Evolutionary conservation across 1,284 basidiomycete species (phyloP).

Genomic region (Baeospora myosura): DNA sequence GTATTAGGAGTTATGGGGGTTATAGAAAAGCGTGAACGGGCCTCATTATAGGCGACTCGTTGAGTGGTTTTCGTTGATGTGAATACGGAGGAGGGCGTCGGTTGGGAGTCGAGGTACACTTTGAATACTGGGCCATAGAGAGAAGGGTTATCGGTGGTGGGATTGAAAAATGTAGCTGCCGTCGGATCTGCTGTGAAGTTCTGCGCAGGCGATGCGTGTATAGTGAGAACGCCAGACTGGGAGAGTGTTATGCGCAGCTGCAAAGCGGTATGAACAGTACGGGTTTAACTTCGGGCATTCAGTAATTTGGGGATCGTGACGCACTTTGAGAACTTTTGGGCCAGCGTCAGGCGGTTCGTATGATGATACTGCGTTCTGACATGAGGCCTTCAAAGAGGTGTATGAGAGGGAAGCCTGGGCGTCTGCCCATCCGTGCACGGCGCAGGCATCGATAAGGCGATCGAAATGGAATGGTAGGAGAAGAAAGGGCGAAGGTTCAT

Average conservation of each 20-base stretch:
- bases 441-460: slow-evolving; percentile 44
- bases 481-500: slow-evolving; percentile 45
- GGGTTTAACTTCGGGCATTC: too few species aligned
- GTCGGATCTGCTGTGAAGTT: slow-evolving; percentile 40
- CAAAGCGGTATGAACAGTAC: too few species aligned
- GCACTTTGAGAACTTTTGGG: slow-evolving; percentile 30
- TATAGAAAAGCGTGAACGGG: slow-evolving; percentile 46
- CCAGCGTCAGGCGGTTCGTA: slow-evolving; percentile 5
- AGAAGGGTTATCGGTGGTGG: slow-evolving; percentile 18
- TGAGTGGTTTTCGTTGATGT: slow-evolving; percentile 65
- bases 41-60: slow-evolving; percentile 50
- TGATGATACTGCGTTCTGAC: slow-evolving; percentile 34
- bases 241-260: slow-evolving; percentile 56
- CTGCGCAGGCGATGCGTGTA: slow-evolving; percentile 31
- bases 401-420: slow-evolving; percentile 29
- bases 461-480: slow-evolving; percentile 53
- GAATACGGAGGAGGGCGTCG: slow-evolving; percentile 48
- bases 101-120: slow-evolving; percentile 45
- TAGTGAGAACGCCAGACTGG: slow-evolving; percentile 35
- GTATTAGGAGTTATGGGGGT: slow-evolving; percentile 24
- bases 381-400: slow-evolving; percentile 30
- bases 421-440: slow-evolving; percentile 41
- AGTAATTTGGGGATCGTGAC: neutral
- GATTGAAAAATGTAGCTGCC: slow-evolving; percentile 29
- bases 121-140: slow-evolving; percentile 24